Percentiles rank a stretch among this genome's conserved stretches.
Conservation (phyloP, 2,329 filamentous ascomycete species). For the Didymella segeticola region DNA sequence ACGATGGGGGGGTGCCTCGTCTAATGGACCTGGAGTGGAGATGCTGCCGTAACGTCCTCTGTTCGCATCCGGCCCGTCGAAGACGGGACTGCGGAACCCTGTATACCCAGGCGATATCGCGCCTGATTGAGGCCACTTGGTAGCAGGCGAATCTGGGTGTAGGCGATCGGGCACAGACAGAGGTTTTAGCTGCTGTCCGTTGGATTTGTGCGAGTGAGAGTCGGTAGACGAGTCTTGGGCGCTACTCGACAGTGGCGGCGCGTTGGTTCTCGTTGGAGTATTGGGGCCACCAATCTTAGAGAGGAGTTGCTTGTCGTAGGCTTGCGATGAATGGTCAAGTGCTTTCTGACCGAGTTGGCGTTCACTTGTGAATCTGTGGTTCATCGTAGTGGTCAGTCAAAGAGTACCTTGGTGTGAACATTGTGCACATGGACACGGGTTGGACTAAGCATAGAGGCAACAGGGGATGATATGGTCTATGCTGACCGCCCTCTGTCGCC, state of each 20-base stretch:
- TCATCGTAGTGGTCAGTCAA: conserved; percentile 25
- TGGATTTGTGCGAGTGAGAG: conserved; percentile 50
- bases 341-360: conserved; percentile 64
- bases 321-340: conserved; percentile 65
- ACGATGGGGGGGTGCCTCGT: conserved; percentile 64
- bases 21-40: conserved; percentile 54
- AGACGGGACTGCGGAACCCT: conserved; percentile 52
- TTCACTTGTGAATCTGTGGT: conserved; percentile 63
- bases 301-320: conserved; percentile 67
- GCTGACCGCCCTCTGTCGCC: conserved; percentile 4
- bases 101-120: conserved; percentile 53
- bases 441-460: conserved; percentile 4
- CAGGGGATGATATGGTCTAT: conserved; percentile 1
- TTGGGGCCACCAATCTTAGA: conserved; percentile 68
- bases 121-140: conserved; percentile 51
- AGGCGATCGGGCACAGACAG: conserved; percentile 54
- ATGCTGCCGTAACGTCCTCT: conserved; percentile 57
- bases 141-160: conserved; percentile 49
- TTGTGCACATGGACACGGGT: conserved; percentile 7
- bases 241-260: conserved; percentile 41
- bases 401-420: conserved; percentile 2
- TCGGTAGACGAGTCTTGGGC: conserved; percentile 45
- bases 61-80: conserved; percentile 43
- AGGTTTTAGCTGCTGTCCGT: conserved; percentile 51
- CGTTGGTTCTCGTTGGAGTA: conserved; percentile 57